Evolutionary conservation across 2,329 filamentous ascomycete genomes (phyloP).

Genomic region (Xylariaceae sp.): DNA sequence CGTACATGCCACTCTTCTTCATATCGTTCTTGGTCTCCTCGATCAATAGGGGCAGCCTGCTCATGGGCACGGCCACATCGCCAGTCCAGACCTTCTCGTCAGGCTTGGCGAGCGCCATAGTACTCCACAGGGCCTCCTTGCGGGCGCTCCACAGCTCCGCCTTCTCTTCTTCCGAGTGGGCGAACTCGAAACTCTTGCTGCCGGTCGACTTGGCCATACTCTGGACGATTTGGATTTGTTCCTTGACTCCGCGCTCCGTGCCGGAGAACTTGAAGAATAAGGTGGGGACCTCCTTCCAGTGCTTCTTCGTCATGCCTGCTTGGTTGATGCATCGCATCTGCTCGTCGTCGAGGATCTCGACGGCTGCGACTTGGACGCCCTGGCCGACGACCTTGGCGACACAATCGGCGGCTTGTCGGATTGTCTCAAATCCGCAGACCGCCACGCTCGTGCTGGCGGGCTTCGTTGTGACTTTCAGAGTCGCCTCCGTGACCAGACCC

Average conservation of each 20-base stretch:
- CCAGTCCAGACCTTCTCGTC: constrained; percentile 83
- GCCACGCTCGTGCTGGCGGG: constrained; percentile 76
- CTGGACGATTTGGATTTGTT: constrained; percentile 62
- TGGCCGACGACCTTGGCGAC: constrained; percentile 71
- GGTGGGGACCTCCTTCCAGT: constrained; percentile 66
- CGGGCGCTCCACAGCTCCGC: constrained; percentile 80
- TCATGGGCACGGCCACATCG: constrained; percentile 84
- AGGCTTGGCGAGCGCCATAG: constrained; percentile 66
- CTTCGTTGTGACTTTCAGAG: constrained; percentile 72
- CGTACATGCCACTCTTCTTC: constrained; percentile 57
- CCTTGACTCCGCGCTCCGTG: constrained; percentile 69
- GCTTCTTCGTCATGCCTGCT: constrained; percentile 58
- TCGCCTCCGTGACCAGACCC: constrained; percentile 78
- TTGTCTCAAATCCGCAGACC: constrained; percentile 50
- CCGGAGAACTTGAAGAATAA: constrained; percentile 74
- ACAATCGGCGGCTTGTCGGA: constrained; percentile 69
- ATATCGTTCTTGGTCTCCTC: constrained; percentile 73
- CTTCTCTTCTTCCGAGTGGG: constrained; percentile 68
- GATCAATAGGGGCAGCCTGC: constrained; percentile 71
- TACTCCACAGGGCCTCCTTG: constrained; percentile 83
- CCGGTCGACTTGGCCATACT: constrained; percentile 48
- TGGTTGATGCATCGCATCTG: constrained; percentile 66
- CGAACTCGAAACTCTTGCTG: constrained; percentile 76
- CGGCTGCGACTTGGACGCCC: constrained; percentile 74
- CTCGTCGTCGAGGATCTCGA: constrained; percentile 80